Evolutionary conservation across 352 stramenopile genomes (phyloP), one percentile per base, ranked within the genome.

Genomic region (Phytophthora colocasiae): DNA sequence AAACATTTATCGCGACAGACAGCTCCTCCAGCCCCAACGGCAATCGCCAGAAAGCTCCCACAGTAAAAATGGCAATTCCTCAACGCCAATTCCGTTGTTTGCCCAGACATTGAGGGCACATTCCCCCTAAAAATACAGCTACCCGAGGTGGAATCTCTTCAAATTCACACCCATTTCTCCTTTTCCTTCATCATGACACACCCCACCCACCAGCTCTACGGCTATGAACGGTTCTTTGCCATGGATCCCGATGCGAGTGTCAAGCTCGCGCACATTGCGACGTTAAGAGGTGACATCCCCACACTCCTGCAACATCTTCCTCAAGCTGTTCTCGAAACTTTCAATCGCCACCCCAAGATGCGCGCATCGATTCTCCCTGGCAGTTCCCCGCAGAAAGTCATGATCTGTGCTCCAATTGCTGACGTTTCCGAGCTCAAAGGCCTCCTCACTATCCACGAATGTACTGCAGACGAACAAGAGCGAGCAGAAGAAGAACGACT

Each of bases 161-260:
- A 9, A 36, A 14, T 10, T 14, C 31, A 22, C 12, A 14, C 31
- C 12, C 31, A 36, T 36, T 36, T 36, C 31, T 36, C 31, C 31
- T 36, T 36, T 14, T 36, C 31, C 31, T 36, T 36, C 1, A 4
- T 10, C 31, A 77, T 77, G 74, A 52, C 63, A 8, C 59, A 74
- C 43, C 60, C 62, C 2, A 84, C 78, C 39, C 80, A 88, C 45
- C 68, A 70, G n/a, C 73, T 90, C 4, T 78, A 85, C 34, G 79
- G 81, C 48, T 90, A 90, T 44, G 81, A 90, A 69, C 77, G 81
- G 40, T 90, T 90, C 70, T 88, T 84, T 55, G 75, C 81, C 14
- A 90, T 90, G 81, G 60, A 85, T 17, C 70, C 75, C 12, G 34
- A 24, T 26, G 64, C 70, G 24, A 83, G 77, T 51, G 63, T 74